These are phyloP conservation scores for Corchorus capsularis DNA, from an alignment of 345 rosid species.

Conservation along the genomic window DNA sequence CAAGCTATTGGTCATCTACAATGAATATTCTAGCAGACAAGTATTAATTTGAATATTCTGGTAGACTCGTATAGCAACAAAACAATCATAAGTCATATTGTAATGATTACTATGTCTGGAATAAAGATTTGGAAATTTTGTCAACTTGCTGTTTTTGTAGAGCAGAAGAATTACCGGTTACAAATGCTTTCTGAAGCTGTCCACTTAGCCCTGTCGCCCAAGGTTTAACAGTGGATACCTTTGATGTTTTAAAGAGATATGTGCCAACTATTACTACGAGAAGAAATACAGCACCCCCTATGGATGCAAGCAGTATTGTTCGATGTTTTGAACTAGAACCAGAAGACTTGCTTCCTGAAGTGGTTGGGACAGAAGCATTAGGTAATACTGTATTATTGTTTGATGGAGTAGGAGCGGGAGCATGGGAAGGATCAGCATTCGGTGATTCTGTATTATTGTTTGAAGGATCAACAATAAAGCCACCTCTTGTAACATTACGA, in stretches of 20 bases:
- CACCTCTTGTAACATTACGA: no score
- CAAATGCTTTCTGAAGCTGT: constrained; percentile 85
- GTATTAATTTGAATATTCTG: not conserved
- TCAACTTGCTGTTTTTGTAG: not conserved
- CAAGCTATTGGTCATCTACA: constrained; percentile 8
- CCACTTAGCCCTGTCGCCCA: constrained; percentile 98
- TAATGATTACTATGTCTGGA: constrained; percentile 19
- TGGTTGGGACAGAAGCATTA: not conserved
- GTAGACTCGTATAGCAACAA: not conserved
- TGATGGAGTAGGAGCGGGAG: constrained; percentile 3
- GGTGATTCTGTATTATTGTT: no score
- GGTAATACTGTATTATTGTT: not conserved
- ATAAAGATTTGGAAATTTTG: not conserved
- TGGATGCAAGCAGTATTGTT: constrained; percentile 35
- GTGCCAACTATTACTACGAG: constrained; percentile 38
- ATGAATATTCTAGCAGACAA: not conserved
- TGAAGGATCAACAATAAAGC: no score
- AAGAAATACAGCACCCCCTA: constrained; percentile 41
- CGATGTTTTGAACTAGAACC: constrained; percentile 5
- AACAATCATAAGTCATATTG: not conserved
- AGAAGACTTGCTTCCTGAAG: not conserved
- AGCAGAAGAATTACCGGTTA: constrained; percentile 56
- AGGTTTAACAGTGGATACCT: constrained; percentile 74
- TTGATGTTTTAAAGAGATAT: constrained; percentile 40
- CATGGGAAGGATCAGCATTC: constrained; percentile 20